Percentiles rank a stretch among this genome's conserved stretches.
phyloP scores from a whole-genome alignment of 2,329 filamentous ascomycete genomes.

The Grosmannia huntii region DNA sequence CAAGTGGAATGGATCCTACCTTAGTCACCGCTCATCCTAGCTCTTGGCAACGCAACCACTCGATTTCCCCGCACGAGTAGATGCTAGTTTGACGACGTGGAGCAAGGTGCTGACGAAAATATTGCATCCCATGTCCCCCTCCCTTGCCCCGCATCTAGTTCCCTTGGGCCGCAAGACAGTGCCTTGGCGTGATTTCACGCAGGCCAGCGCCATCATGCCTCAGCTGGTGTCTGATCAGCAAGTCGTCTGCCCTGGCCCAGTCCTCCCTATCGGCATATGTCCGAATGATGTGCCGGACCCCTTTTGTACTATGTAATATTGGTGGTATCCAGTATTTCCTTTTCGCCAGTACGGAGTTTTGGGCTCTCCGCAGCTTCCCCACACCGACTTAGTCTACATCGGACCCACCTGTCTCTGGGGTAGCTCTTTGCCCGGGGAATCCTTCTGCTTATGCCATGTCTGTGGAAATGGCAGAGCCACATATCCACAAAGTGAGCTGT shows the following conservation, averaged over 20 bases:
- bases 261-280: not conserved
- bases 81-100: not conserved
- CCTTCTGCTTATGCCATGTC: not conserved
- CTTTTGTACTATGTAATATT: not conserved
- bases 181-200: not conserved
- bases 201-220: not conserved
- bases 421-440: not conserved
- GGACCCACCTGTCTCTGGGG: not conserved
- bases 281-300: not conserved
- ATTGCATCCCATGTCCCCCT: not conserved
- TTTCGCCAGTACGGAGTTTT: not conserved
- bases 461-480: not conserved
- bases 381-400: not conserved
- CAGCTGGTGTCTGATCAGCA: not conserved
- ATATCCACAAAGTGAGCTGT: not conserved
- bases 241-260: not conserved
- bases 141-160: not conserved
- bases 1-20: not conserved
- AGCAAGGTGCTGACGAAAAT: not conserved
- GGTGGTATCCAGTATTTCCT: not conserved
- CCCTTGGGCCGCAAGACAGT: not conserved
- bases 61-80: not conserved
- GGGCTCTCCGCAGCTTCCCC: not conserved
- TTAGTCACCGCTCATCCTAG: not conserved
- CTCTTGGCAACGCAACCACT: not conserved